Evolutionary conservation across 164 flowering plant species (phyloP).

Genomic region (Amborella trichopoda): DNA sequence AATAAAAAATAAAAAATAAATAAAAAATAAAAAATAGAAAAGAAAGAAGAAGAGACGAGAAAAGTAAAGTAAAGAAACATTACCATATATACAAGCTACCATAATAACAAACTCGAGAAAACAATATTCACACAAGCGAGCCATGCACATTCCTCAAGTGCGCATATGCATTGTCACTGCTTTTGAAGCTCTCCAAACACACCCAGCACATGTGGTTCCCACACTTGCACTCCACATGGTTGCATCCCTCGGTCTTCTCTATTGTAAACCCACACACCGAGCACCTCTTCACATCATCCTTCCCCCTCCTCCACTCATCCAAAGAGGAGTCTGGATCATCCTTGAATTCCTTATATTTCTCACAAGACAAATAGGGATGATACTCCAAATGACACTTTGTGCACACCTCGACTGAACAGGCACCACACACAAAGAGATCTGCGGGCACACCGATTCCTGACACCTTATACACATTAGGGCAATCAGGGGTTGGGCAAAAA

Average conservation of each 20-base stretch:
- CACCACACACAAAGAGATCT: conserved; percentile 62
- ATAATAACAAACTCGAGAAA: no score
- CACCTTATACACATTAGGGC: conserved; percentile 67
- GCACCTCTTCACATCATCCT: conserved; percentile 71
- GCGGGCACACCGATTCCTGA: conserved; percentile 19
- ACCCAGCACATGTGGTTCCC: conserved; percentile 91
- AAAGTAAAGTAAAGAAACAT: no score
- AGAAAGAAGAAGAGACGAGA: no score
- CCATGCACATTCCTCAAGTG: conserved; percentile 66
- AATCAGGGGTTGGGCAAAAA: conserved; percentile 94
- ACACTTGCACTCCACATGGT: conserved; percentile 79
- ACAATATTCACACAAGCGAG: no score
- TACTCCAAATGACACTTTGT: conserved; percentile 75
- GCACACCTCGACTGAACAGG: conserved; percentile 76
- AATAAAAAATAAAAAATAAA: no score
- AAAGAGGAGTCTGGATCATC: conserved; percentile 77
- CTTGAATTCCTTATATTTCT: conserved; percentile 58
- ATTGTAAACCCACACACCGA: conserved; percentile 55
- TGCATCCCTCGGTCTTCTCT: conserved; percentile 93
- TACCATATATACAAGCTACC: no score
- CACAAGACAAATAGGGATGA: conserved; percentile 69
- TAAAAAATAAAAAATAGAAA: no score
- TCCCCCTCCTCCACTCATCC: conserved; percentile 67
- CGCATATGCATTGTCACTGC: conserved; percentile 58
- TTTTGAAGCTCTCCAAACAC: conserved; percentile 40